Evolutionary conservation across 768 basidiomycete species (phyloP), one percentile per base, ranked within the genome.

Genomic region (Chalciporus piperatus): DNA sequence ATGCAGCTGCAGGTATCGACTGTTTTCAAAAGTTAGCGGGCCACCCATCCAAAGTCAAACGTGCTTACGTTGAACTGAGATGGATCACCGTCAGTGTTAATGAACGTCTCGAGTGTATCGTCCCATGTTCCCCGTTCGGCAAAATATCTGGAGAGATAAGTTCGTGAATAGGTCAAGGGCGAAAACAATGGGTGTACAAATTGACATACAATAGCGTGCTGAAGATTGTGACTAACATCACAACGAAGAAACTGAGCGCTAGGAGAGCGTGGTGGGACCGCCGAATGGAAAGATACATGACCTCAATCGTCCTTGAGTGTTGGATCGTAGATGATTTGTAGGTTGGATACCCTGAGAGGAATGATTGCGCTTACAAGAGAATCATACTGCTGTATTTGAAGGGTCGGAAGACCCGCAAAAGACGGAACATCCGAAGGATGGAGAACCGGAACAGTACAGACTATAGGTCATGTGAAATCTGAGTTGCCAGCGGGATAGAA

Each of bases 101-200:
- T 80, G 63, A 94, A 97, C 4, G 81, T 85, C 39, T 82, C 86
- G 0, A 96, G 70, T 1, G 78, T 78, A 7, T 82, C 81, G 55
- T 95, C 92, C 93, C 93, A 97, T 2, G 85, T 85, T 1, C 93
- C 93, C 17, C 93, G 76, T 70, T 97, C 93, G 2, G 86, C 85
- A 61, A 96, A 96, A 63, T 94, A 95, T 55, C 89, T 89, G 48
- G 33, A 32, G 0, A 23, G 16, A 46, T 2, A 6, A 4, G 44
- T 16, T 28, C 6, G 4, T 40, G 13, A 46, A 22, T 1, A 19
- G 12, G n/a, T 1, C n/a, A 23, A 27, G 6, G 11, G 6, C 3
- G 13, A 1, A 52, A 19, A 25, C 11, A 41, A 40, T 10, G 53
- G 27, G 9, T 27, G 27, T 6, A 19, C 19, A 16, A 19, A 19